Conservation (phyloP, 2,329 filamentous ascomycete species). For the Paraphoma sp. region DNA sequence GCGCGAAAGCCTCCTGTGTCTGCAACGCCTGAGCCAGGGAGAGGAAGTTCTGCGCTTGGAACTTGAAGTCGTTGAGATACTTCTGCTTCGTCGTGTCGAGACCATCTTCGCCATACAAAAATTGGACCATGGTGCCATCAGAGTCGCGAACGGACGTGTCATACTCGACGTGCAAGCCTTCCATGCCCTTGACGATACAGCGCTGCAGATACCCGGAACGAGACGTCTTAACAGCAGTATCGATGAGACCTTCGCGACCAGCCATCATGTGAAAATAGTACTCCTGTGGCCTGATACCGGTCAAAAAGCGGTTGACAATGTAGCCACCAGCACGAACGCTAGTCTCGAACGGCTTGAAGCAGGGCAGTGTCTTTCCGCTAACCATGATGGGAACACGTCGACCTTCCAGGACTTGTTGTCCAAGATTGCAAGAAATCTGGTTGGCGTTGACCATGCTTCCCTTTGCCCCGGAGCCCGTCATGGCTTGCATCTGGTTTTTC, state of each 20-base stretch:
- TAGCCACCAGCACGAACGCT: constrained; percentile 90
- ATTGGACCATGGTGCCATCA: constrained; percentile 92
- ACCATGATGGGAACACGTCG: constrained; percentile 96
- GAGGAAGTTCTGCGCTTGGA: constrained; percentile 83
- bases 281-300: constrained; percentile 94
- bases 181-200: constrained; percentile 98
- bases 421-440: constrained; percentile 95
- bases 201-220: constrained; percentile 95
- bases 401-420: constrained; percentile 95
- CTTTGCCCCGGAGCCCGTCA: constrained; percentile 97
- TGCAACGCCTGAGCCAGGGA: constrained; percentile 81
- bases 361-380: constrained; percentile 93
- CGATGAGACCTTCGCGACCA: constrained; percentile 95
- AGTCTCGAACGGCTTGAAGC: constrained; percentile 91
- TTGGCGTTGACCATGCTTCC: constrained; percentile 93
- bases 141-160: constrained; percentile 93
- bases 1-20: constrained; percentile 63
- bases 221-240: constrained; percentile 98
- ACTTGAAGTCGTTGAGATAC: constrained; percentile 88
- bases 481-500: constrained; percentile 97
- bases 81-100: constrained; percentile 94
- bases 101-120: constrained; percentile 95
- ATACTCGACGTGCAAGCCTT: constrained; percentile 89
- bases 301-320: constrained; percentile 95
- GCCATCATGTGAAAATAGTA: constrained; percentile 99